These are phyloP conservation scores for Ciborinia camelliae DNA, from an alignment of 2,329 filamentous ascomycete genomes.

Conservation along the genomic window DNA sequence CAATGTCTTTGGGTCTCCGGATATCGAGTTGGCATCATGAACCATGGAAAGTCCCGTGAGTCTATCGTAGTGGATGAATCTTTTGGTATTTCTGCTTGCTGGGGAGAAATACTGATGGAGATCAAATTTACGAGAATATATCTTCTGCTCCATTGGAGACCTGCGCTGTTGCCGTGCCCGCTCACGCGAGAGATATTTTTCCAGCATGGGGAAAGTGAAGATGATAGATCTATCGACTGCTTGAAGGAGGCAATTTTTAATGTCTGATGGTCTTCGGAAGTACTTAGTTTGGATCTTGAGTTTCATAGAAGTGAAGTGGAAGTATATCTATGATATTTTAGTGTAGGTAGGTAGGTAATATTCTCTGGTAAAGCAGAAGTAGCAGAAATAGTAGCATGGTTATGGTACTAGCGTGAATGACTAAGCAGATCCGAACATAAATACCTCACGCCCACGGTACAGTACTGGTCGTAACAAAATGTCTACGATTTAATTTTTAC, in stretches of 20 bases:
- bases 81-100: background rate
- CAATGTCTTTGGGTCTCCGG: background rate
- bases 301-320: background rate
- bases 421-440: no score
- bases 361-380: no score
- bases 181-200: background rate
- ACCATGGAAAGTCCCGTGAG: background rate
- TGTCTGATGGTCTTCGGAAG: background rate
- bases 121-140: conserved; percentile 1
- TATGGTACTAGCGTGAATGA: no score
- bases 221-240: background rate
- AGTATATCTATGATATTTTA: no score
- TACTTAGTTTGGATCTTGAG: background rate
- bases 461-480: no score
- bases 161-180: background rate
- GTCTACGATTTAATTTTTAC: no score
- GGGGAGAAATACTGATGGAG: conserved; percentile 10
- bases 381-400: no score
- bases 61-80: background rate
- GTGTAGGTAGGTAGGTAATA: no score
- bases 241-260: background rate
- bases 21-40: background rate
- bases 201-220: background rate
- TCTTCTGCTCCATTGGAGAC: background rate
- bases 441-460: no score